Conservation (phyloP, 1,284 basidiomycete genomes). For the Marasmius fiardii region DNA sequence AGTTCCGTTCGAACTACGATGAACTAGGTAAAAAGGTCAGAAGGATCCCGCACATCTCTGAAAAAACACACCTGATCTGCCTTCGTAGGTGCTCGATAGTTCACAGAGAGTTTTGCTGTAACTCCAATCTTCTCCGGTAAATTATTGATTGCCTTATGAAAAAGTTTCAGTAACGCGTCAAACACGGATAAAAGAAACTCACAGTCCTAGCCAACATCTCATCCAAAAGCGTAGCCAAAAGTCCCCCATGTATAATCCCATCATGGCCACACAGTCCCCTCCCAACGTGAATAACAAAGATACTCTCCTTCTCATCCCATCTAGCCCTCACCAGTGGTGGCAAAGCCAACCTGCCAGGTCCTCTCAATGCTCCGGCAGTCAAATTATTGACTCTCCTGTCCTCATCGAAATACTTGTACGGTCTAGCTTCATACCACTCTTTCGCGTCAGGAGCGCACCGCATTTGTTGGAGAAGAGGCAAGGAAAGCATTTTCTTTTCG, state of each 20-base stretch:
- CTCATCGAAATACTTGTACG: slow-evolving; percentile 68
- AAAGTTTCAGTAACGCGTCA: background rate
- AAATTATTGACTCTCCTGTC: slow-evolving; percentile 76
- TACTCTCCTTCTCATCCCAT: slow-evolving; percentile 70
- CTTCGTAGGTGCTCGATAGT: slow-evolving; percentile 77
- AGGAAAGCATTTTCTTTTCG: slow-evolving; percentile 65
- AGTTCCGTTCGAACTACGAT: slow-evolving; percentile 69
- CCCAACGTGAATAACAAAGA: slow-evolving; percentile 80
- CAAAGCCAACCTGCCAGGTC: slow-evolving; percentile 82
- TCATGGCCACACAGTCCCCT: slow-evolving; percentile 88
- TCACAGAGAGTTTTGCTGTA: slow-evolving; percentile 77
- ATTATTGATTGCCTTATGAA: slow-evolving; percentile 72
- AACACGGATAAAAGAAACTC: slow-evolving; percentile 24
- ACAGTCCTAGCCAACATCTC: slow-evolving; percentile 84
- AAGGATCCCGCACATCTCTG: background rate
- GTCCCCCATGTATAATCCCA: slow-evolving; percentile 90
- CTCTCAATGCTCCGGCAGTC: slow-evolving; percentile 81
- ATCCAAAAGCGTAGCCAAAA: slow-evolving; percentile 88
- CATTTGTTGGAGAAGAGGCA: slow-evolving; percentile 59
- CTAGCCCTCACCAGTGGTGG: slow-evolving; percentile 72
- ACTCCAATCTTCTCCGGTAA: slow-evolving; percentile 91
- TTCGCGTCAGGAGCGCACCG: slow-evolving; percentile 39
- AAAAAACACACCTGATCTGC: slow-evolving; percentile 69
- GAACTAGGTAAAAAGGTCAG: slow-evolving; percentile 41
- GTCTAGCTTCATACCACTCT: slow-evolving; percentile 77